phyloP scores from a whole-genome alignment of 169 alveolate genomes.

The Plasmodium ovale region DNA sequence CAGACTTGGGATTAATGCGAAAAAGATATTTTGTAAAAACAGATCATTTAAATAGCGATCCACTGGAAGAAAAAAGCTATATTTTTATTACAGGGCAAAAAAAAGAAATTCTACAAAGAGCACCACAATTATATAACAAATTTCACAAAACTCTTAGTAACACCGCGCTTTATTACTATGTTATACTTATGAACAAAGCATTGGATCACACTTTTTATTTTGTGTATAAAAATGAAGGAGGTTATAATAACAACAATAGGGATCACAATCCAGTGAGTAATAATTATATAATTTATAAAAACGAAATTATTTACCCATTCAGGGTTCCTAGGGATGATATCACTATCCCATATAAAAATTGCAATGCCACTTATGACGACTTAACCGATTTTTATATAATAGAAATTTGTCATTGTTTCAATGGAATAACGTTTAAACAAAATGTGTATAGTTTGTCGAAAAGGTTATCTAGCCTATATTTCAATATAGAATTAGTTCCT shows the following conservation, averaged over 20 bases:
- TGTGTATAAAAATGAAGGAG: conserved; percentile 4
- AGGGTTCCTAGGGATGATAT: neutral
- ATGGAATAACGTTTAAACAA: conserved; percentile 71
- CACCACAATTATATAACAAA: conserved; percentile 1
- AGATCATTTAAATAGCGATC: conserved; percentile 75
- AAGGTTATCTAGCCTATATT: conserved; percentile 46
- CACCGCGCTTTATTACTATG: conserved; percentile 32
- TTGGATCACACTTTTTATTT: conserved; percentile 58
- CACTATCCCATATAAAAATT: neutral
- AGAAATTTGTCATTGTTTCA: conserved; percentile 61
- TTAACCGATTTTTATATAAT: conserved; percentile 39
- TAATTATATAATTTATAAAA: conserved; percentile 53
- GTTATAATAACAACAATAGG: neutral
- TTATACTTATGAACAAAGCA: conserved; percentile 37
- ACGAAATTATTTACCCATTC: conserved; percentile 63
- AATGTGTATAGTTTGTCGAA: conserved; percentile 15
- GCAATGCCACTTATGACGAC: neutral
- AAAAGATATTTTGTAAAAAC: conserved; percentile 69
- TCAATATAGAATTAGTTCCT: conserved; percentile 69
- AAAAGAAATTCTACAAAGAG: conserved; percentile 30
- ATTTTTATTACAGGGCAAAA: conserved; percentile 57
- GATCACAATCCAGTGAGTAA: neutral
- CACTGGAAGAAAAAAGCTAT: conserved; percentile 50
- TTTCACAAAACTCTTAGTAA: neutral
- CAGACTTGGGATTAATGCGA: neutral